Conservation (phyloP, 169 alveolate genomes). For the Eimeria praecox region DNA sequence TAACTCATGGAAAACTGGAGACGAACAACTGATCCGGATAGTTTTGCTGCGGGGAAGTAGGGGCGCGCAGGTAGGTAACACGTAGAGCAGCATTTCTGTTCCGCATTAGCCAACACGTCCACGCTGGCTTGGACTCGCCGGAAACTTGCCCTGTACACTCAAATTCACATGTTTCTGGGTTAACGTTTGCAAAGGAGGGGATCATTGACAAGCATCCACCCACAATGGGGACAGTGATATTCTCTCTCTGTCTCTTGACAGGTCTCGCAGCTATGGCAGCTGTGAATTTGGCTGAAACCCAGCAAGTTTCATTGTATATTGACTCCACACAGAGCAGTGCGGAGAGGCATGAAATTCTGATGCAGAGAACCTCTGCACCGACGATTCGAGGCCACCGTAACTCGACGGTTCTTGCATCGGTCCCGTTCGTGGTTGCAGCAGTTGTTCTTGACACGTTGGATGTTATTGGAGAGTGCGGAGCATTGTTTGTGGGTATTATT, state of each 20-base stretch:
- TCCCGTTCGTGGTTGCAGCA: background rate
- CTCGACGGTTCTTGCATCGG: background rate
- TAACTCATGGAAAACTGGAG: background rate
- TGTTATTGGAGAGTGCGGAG: too few species aligned
- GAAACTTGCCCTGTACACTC: background rate
- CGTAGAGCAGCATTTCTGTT: background rate
- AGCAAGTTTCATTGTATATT: background rate
- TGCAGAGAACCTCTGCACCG: background rate
- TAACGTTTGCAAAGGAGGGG: background rate
- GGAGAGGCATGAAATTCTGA: background rate
- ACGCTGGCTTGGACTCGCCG: background rate
- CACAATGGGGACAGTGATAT: background rate
- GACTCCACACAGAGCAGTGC: background rate
- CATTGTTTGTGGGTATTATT: too few species aligned
- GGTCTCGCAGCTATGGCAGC: conserved; percentile 20
- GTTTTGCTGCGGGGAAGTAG: background rate
- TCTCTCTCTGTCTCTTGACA: background rate
- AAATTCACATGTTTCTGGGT: background rate
- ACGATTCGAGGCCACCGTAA: background rate
- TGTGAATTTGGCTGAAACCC: background rate
- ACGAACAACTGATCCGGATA: background rate
- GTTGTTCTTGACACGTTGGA: too few species aligned
- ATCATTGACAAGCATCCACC: background rate
- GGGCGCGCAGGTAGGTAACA: background rate
- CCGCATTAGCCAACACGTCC: background rate